Conservation (phyloP, 2,329 filamentous ascomycete genomes). For the Cladosporium sp. region DNA sequence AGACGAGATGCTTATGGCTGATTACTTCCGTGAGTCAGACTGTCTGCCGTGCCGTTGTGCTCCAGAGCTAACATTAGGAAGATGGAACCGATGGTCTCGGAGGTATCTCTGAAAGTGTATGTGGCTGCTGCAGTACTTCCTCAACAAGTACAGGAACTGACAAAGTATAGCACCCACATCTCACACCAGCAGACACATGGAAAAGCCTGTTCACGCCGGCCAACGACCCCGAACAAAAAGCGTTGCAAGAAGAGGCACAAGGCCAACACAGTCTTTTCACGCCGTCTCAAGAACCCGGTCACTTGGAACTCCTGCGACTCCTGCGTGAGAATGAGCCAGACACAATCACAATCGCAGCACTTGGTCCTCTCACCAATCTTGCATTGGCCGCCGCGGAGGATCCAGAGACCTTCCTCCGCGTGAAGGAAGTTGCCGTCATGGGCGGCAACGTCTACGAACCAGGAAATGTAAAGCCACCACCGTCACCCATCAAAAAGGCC, state of each 20-base stretch:
- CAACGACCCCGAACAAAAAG: constrained; percentile 27
- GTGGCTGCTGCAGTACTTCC: constrained; percentile 13
- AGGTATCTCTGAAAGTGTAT: constrained; percentile 49
- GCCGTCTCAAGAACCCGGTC: constrained; percentile 70
- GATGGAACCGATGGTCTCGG: constrained; percentile 52
- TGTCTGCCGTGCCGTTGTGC: not conserved
- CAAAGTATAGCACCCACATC: constrained; percentile 46
- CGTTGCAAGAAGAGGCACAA: constrained; percentile 15
- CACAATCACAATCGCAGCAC: constrained; percentile 84
- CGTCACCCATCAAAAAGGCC: constrained; percentile 23
- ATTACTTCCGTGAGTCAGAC: constrained; percentile 73
- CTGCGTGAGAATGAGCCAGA: constrained; percentile 77
- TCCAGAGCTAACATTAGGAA: constrained; percentile 23
- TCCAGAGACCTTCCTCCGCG: constrained; percentile 81
- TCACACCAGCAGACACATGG: constrained; percentile 51
- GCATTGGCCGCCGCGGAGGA: constrained; percentile 86
- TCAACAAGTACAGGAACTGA: constrained; percentile 13
- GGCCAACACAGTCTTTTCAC: constrained; percentile 58
- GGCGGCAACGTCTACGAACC: constrained; percentile 77
- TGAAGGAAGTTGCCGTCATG: constrained; percentile 94
- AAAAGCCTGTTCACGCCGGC: constrained; percentile 44
- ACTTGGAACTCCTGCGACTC: constrained; percentile 86
- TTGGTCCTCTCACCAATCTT: constrained; percentile 92
- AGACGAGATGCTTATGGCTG: constrained; percentile 68
- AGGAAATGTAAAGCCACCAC: constrained; percentile 62